Conservation (phyloP, 2,329 filamentous ascomycete genomes). For the Eutypella sp. region DNA sequence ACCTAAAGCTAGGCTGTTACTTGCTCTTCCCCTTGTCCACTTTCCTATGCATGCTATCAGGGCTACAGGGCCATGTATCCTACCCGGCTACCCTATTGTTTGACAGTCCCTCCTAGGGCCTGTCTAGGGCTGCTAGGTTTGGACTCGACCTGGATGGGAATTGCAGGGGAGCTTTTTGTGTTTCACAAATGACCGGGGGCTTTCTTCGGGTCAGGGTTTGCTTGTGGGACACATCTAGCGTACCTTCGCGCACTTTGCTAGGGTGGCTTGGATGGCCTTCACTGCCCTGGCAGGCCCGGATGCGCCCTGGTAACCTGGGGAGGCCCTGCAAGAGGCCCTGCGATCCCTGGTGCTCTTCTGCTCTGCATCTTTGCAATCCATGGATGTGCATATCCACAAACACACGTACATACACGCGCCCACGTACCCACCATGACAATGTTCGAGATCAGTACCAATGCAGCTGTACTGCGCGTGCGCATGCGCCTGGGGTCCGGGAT, state of each 20-base stretch:
- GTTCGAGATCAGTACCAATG: not conserved
- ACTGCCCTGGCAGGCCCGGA: too few relatives aligned
- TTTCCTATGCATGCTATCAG: too few relatives aligned
- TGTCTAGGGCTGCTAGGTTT: slow-evolving; percentile 21
- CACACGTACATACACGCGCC: not conserved
- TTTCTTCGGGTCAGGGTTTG: slow-evolving; percentile 32
- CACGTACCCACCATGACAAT: not conserved
- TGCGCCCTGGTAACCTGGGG: too few relatives aligned
- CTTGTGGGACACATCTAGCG: slow-evolving; percentile 21
- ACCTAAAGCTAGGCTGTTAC: slow-evolving; percentile 12
- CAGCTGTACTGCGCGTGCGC: not conserved
- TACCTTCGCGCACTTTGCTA: slow-evolving; percentile 11
- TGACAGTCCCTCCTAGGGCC: too few relatives aligned
- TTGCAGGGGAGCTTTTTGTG: slow-evolving; percentile 43
- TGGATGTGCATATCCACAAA: slow-evolving; percentile 13
- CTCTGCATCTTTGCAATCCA: too few relatives aligned
- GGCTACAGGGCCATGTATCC: too few relatives aligned
- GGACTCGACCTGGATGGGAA: slow-evolving; percentile 35
- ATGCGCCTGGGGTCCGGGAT: not conserved
- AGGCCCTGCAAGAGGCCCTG: too few relatives aligned
- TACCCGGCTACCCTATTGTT: too few relatives aligned
- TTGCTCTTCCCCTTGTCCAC: too few relatives aligned
- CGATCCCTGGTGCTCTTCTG: too few relatives aligned
- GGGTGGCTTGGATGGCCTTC: too few relatives aligned
- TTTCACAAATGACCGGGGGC: slow-evolving; percentile 47